These are phyloP conservation scores for Polychaeton citri DNA, from an alignment of 2,329 filamentous ascomycete genomes.

Conservation along the genomic window DNA sequence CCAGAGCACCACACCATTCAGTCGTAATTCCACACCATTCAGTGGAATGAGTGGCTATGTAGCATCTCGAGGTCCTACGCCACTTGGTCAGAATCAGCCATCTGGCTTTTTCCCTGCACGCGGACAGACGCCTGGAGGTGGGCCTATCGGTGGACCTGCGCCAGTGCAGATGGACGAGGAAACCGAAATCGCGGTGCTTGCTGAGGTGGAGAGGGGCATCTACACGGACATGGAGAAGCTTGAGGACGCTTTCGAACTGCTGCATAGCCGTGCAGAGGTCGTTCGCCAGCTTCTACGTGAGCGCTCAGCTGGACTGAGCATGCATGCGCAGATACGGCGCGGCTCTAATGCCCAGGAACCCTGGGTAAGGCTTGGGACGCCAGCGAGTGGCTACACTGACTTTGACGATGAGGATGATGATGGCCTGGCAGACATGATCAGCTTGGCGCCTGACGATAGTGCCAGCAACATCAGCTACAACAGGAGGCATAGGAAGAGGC, in stretches of 20 bases:
- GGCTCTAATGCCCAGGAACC: constrained; percentile 32
- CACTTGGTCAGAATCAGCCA: constrained; percentile 19
- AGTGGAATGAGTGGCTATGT: constrained; percentile 44
- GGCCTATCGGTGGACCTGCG: constrained; percentile 25
- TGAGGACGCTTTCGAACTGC: constrained; percentile 82
- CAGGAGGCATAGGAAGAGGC: constrained; percentile 51
- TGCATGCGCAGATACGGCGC: constrained; percentile 47
- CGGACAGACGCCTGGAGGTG: constrained; percentile 12
- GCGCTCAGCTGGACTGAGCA: constrained; percentile 63
- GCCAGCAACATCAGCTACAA: constrained; percentile 70
- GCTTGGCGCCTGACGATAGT: constrained; percentile 62
- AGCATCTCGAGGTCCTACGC: constrained; percentile 38
- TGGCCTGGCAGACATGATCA: constrained; percentile 26
- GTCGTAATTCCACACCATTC: constrained; percentile 37
- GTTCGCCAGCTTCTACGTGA: constrained; percentile 70
- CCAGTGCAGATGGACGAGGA: constrained; percentile 88
- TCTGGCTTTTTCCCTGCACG: constrained; percentile 19
- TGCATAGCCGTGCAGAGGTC: constrained; percentile 74
- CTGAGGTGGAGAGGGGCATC: constrained; percentile 86
- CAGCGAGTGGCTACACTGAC: constrained; percentile 23
- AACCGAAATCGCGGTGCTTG: constrained; percentile 76
- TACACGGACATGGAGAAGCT: constrained; percentile 88
- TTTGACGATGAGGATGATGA: constrained; percentile 20
- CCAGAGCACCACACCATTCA: constrained; percentile 26
- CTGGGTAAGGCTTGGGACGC: constrained; percentile 29